These are phyloP conservation scores for Aspergillus sp. DNA, from an alignment of 2,329 filamentous ascomycete species.

Conservation along the genomic window DNA sequence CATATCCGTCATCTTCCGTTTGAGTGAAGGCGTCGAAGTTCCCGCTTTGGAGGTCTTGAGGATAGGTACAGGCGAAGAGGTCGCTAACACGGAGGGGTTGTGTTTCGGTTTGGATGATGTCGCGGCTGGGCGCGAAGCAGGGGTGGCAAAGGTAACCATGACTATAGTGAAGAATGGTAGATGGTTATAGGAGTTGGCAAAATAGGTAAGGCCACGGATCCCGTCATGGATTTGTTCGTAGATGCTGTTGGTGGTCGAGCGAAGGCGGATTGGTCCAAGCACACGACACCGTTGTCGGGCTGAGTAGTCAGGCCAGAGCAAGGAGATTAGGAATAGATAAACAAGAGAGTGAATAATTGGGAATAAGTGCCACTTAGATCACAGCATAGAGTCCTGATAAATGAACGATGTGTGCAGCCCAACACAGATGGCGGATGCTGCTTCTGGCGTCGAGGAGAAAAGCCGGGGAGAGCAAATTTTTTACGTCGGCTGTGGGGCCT, in stretches of 20 bases:
- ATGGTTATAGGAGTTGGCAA: not conserved
- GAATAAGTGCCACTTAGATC: no score
- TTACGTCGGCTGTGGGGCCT: slow-evolving; percentile 14
- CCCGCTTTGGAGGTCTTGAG: slow-evolving; percentile 29
- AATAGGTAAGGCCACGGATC: not conserved
- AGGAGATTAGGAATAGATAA: no score
- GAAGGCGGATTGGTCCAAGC: slow-evolving; percentile 10
- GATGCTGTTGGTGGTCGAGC: slow-evolving; percentile 3
- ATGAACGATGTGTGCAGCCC: not conserved
- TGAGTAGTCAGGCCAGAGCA: no score
- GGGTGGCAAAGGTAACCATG: slow-evolving; percentile 30
- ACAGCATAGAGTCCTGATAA: not conserved
- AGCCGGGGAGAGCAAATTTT: slow-evolving; percentile 11
- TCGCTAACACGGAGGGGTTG: slow-evolving; percentile 22
- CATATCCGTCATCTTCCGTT: slow-evolving; percentile 33
- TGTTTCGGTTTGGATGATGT: slow-evolving; percentile 9
- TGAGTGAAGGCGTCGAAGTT: slow-evolving; percentile 19
- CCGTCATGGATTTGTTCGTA: slow-evolving; percentile 1
- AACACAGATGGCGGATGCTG: not conserved
- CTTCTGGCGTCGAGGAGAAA: not conserved
- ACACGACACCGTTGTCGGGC: slow-evolving; percentile 13
- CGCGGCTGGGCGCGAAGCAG: slow-evolving; percentile 19
- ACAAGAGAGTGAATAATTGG: no score
- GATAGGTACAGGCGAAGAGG: slow-evolving; percentile 29
- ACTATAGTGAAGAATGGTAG: slow-evolving; percentile 1